Conservation (phyloP, 1,284 basidiomycete genomes). For the Psilocybe mexicana region DNA sequence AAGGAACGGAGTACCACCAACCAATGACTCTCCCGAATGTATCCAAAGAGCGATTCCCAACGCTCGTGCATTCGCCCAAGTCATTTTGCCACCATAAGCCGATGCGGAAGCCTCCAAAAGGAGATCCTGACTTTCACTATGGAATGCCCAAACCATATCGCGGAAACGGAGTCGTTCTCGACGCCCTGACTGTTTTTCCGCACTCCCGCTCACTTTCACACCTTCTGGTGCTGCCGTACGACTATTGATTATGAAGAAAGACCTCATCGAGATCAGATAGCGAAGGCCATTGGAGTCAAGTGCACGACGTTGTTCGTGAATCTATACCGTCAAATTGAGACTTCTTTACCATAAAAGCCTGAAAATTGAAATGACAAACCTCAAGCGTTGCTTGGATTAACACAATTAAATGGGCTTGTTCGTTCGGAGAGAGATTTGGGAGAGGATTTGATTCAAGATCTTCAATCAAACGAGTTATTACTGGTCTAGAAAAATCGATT, state of each 20-base stretch:
- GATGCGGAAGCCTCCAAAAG: constrained; percentile 70
- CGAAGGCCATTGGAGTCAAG: constrained; percentile 89
- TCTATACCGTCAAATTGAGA: constrained; percentile 42
- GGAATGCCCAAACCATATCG: constrained; percentile 94
- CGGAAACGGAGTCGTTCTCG: constrained; percentile 81
- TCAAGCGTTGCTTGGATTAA: constrained; percentile 87
- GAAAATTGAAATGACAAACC: constrained; percentile 42
- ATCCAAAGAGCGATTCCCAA: constrained; percentile 91
- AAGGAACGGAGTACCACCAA: constrained; percentile 39
- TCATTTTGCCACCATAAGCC: constrained; percentile 81
- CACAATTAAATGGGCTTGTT: constrained; percentile 78
- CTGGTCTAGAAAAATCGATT: constrained; percentile 59
- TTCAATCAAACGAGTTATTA: constrained; percentile 65
- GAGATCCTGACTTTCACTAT: constrained; percentile 89
- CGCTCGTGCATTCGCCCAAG: constrained; percentile 85
- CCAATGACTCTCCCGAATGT: constrained; percentile 73
- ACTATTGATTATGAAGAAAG: constrained; percentile 76
- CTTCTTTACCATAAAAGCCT: neutral
- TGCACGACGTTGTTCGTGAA: constrained; percentile 83
- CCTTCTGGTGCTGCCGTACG: constrained; percentile 50
- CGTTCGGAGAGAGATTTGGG: constrained; percentile 72
- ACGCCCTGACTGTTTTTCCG: constrained; percentile 47
- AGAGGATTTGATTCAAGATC: constrained; percentile 63
- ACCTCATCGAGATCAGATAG: constrained; percentile 87
- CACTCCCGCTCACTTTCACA: constrained; percentile 41